Conservation (phyloP, 116 monocot species). For the Iris pallida region DNA sequence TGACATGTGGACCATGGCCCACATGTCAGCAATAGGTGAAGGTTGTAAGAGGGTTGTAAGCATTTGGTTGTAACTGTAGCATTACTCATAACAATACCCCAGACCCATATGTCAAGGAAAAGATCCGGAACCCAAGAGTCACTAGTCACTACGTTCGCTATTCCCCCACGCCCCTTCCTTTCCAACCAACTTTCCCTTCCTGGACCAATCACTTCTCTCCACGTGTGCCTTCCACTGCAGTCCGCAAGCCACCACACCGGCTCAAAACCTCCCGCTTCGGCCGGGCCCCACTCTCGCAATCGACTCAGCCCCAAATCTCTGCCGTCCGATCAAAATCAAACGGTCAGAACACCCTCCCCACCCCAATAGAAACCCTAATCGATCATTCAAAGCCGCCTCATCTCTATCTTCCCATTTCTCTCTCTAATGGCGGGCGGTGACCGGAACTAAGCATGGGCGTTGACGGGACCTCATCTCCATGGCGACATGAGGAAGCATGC, state of each 20-base stretch:
- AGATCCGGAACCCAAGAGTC: slow-evolving; percentile 5
- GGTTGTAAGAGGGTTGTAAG: no score
- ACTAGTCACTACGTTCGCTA: neutral
- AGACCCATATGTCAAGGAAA: neutral
- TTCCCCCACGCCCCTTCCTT: neutral
- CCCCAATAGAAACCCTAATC: slow-evolving; percentile 8
- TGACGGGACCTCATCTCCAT: neutral
- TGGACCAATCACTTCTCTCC: neutral
- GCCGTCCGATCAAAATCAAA: neutral
- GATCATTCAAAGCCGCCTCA: neutral
- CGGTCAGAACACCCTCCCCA: neutral
- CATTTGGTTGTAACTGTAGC: no score
- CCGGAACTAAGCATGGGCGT: no score
- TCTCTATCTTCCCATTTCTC: neutral
- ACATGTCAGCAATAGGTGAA: no score
- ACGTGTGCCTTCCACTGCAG: neutral
- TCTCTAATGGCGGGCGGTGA: neutral
- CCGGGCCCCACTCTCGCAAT: no score
- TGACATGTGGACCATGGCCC: no score
- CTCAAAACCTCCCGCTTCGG: neutral
- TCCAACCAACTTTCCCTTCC: no score
- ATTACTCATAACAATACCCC: no score
- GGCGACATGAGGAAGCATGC: slow-evolving; percentile 21
- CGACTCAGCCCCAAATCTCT: neutral
- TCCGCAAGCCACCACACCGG: slow-evolving; percentile 2